These are phyloP conservation scores for Xerocomellus intermedius DNA, from an alignment of 768 basidiomycete species.

Conservation along the genomic window DNA sequence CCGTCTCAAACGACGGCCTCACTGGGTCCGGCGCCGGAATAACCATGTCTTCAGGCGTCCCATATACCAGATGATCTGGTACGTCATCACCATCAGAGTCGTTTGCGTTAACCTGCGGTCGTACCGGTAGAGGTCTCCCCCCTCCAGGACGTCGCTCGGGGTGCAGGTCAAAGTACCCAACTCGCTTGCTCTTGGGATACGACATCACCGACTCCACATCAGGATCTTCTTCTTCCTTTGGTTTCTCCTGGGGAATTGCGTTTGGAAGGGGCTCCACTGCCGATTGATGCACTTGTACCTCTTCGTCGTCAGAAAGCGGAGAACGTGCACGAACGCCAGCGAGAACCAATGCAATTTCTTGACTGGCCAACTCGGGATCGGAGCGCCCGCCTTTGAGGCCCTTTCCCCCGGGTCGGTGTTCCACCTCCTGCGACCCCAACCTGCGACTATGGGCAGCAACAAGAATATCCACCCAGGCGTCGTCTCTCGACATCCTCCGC, in stretches of 20 bases:
- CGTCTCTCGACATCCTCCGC: slow-evolving; percentile 51
- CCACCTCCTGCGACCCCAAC: slow-evolving; percentile 56
- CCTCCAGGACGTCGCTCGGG: slow-evolving; percentile 58
- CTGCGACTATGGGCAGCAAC: slow-evolving; percentile 57
- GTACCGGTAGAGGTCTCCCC: slow-evolving; percentile 18
- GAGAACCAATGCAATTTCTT: slow-evolving; percentile 71
- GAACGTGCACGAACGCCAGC: slow-evolving; percentile 48
- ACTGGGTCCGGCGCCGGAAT: slow-evolving; percentile 23
- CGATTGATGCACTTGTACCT: slow-evolving; percentile 26
- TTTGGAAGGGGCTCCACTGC: slow-evolving; percentile 7
- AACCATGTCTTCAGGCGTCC: slow-evolving; percentile 21
- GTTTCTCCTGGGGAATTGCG: slow-evolving; percentile 30
- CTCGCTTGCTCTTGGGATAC: slow-evolving; percentile 36
- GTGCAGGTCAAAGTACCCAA: slow-evolving; percentile 78
- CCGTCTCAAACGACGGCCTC: slow-evolving; percentile 34
- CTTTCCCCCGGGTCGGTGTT: slow-evolving; percentile 29
- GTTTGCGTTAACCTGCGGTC: slow-evolving; percentile 27
- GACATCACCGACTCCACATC: slow-evolving; percentile 45
- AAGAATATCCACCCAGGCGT: slow-evolving; percentile 88
- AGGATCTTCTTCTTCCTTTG: slow-evolving; percentile 41
- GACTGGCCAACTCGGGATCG: slow-evolving; percentile 71
- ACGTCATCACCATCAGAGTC: slow-evolving; percentile 37
- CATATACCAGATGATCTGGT: slow-evolving; percentile 36
- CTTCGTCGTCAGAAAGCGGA: slow-evolving; percentile 43
- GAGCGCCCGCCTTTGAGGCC: slow-evolving; percentile 37